Conservation (phyloP, 192 early-diverging fungal species). For the Dispira parvispora region DNA sequence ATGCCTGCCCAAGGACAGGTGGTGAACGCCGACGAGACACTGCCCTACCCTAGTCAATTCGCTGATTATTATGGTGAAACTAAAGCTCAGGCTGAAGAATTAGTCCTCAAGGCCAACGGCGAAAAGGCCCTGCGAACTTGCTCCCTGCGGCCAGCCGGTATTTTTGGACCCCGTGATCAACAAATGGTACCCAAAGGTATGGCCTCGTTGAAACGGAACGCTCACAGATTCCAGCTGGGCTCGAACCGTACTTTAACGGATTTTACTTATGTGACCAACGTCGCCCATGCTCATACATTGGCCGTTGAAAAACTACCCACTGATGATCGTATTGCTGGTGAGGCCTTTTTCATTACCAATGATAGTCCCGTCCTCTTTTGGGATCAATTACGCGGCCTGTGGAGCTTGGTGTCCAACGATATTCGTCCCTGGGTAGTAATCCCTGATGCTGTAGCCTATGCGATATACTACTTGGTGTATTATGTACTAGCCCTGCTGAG, state of each 20-base stretch:
- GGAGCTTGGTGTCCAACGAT: constrained; percentile 37
- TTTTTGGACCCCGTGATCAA: constrained; percentile 77
- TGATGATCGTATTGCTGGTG: constrained; percentile 14
- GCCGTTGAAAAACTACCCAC: constrained; percentile 52
- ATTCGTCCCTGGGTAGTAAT: constrained; percentile 39
- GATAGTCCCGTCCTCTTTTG: constrained; percentile 79
- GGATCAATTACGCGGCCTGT: constrained; percentile 63
- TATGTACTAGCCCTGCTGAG: constrained; percentile 19
- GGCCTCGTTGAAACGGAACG: constrained; percentile 37
- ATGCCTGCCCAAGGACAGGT: constrained; percentile 52
- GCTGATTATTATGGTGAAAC: constrained; percentile 91
- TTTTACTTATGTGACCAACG: constrained; percentile 87
- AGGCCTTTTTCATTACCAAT: constrained; percentile 87
- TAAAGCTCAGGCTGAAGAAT: constrained; percentile 58
- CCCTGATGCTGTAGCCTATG: constrained; percentile 46
- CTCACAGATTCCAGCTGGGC: constrained; percentile 64
- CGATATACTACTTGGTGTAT: constrained; percentile 41
- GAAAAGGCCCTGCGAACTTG: constrained; percentile 45
- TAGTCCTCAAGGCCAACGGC: constrained; percentile 61
- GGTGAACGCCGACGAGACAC: constrained; percentile 63
- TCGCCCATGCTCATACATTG: constrained; percentile 79
- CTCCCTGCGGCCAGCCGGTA: constrained; percentile 70
- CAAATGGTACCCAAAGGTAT: constrained; percentile 51
- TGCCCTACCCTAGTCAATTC: constrained; percentile 50
- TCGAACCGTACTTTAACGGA: constrained; percentile 70